Evolutionary conservation across 768 basidiomycete genomes (phyloP), one percentile per base, ranked within the genome.

Genomic region (Lentinula boryana): DNA sequence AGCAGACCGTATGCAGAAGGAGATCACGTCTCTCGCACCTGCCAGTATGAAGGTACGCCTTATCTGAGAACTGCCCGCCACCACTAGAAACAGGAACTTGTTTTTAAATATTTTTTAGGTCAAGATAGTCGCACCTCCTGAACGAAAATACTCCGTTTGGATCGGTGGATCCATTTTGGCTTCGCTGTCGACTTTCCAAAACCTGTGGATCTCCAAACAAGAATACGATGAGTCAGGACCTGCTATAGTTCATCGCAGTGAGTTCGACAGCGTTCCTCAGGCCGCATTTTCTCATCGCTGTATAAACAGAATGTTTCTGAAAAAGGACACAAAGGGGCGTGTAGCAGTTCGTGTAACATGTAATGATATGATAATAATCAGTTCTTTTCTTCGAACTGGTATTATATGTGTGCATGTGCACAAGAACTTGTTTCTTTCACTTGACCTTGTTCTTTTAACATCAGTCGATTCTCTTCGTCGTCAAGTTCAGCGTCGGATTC

Each of bases 121-220:
- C 61, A 63, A 71, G 66, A 84, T 86, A 62, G 83, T 85, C 63
- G 83, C 84, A 41, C 84, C 86, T 40, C 84, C 86, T 33, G 86
- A 88, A 79, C 74, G 86, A 66, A 88, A 84, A 73, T 86, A 86
- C 81, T 85, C 84, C 59, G 94, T 95, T 76, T 97, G 95, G 91
- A 94, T 94, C 67, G 89, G 89, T 77, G 89, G 89, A 60, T 89
- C 87, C 43, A 91, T 91, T 67, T 76, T 91, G 65, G 94, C 93
- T 44, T 94, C 92, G 32, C 83, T 97, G 52, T 89, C 85, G 70
- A 95, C 94, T 66, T 96, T 96, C 93, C 94, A 96, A 80, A 95
- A 94, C 72, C 78, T 95, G 75, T 97, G 95, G 93, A 88, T 89
- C 76, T 86, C 88, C 61, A 92, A 92, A 76, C 89, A 93, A 69